Conservation (phyloP, 1,284 basidiomycete species). For the Moniliophthora roreri region DNA sequence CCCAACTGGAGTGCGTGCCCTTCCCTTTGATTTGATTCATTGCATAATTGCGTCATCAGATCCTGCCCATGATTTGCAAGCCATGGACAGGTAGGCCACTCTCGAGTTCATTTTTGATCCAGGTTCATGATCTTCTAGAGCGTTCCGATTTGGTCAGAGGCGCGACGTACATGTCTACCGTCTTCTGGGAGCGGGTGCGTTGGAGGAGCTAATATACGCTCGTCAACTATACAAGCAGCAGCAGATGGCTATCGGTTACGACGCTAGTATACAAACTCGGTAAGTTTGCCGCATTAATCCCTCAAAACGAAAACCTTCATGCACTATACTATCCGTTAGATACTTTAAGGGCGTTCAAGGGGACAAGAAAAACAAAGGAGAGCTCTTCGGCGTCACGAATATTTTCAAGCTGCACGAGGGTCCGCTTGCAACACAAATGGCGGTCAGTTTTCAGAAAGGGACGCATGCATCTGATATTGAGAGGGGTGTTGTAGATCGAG, state of each 20-base stretch:
- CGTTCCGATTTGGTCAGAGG: conserved; percentile 86
- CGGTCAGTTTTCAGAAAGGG: conserved; percentile 37
- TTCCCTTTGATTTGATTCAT: neutral
- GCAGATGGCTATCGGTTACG: conserved; percentile 85
- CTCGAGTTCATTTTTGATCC: neutral
- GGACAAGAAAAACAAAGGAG: conserved; percentile 70
- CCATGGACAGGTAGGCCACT: conserved; percentile 67
- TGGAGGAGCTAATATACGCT: conserved; percentile 85
- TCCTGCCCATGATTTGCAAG: conserved; percentile 84
- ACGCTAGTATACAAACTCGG: conserved; percentile 79
- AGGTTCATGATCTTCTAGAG: conserved; percentile 32
- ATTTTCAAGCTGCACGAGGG: conserved; percentile 80
- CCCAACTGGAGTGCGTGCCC: conserved; percentile 80
- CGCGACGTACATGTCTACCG: conserved; percentile 86
- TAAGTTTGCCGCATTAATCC: conserved; percentile 22
- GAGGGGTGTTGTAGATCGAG: conserved; percentile 58
- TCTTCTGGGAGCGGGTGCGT: conserved; percentile 81
- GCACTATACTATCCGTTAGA: too few relatives aligned
- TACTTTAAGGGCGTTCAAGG: conserved; percentile 84
- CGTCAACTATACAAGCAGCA: conserved; percentile 90
- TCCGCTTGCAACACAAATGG: conserved; percentile 70
- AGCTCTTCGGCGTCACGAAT: conserved; percentile 81
- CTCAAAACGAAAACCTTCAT: too few relatives aligned
- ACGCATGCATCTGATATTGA: neutral
- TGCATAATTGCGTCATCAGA: too few relatives aligned